Evolutionary conservation across 371 early-diverging fungal species (phyloP).

Genomic region (Zopfochytrium polystomum): DNA sequence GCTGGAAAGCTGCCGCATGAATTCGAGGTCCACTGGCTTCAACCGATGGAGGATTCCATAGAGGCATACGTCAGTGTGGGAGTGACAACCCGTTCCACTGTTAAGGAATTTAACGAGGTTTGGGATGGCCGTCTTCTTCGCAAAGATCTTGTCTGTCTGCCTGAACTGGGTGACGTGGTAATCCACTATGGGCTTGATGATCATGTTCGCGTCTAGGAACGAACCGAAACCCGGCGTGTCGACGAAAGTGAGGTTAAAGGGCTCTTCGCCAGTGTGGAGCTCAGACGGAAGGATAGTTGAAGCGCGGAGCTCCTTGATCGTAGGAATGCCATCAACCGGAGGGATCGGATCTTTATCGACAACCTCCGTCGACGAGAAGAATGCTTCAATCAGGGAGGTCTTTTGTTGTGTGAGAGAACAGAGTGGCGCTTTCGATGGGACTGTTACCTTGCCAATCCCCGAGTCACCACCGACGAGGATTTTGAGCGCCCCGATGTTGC

Average conservation of each 20-base stretch:
- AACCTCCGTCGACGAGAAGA: conserved; percentile 21
- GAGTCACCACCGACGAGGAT: too few relatives aligned
- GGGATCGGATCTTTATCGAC: not conserved
- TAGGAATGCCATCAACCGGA: conserved; percentile 5
- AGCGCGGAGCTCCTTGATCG: conserved; percentile 20
- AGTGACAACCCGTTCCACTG: conserved; percentile 31
- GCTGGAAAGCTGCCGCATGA: conserved; percentile 41
- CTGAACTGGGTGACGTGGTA: conserved; percentile 30
- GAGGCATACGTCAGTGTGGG: conserved; percentile 37
- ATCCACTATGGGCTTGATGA: conserved; percentile 32
- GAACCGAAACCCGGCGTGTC: conserved; percentile 42
- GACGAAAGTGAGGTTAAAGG: conserved; percentile 34
- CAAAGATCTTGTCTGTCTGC: conserved; percentile 27
- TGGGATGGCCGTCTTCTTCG: not conserved
- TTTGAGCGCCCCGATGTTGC: too few relatives aligned
- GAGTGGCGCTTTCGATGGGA: too few relatives aligned
- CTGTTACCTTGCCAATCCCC: too few relatives aligned
- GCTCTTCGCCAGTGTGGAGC: conserved; percentile 23
- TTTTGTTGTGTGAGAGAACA: too few relatives aligned
- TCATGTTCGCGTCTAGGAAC: conserved; percentile 31
- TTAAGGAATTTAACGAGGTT: conserved; percentile 26
- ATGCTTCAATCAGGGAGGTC: conserved; percentile 26
- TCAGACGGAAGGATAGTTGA: conserved; percentile 24
- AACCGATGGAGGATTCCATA: conserved; percentile 52
- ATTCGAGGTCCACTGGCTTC: conserved; percentile 72